These are phyloP conservation scores for Debaryomycetaceae sp. DNA, from an alignment of 1,139 yeast species.

Conservation along the genomic window DNA sequence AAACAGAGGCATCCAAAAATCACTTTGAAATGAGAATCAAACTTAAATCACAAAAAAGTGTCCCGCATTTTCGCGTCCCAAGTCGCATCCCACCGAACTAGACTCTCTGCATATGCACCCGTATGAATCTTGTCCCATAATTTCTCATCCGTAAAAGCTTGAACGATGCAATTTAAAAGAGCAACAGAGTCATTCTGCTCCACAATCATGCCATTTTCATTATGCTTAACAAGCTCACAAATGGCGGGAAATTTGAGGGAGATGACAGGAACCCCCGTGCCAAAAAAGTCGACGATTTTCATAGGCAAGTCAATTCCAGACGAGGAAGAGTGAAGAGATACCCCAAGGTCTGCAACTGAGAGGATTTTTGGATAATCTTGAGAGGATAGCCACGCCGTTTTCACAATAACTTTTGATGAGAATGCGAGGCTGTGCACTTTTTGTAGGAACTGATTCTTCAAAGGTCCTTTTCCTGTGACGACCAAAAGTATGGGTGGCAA, in stretches of 20 bases:
- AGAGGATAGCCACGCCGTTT: constrained; percentile 64
- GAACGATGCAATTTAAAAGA: too few relatives aligned
- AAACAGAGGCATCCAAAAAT: too few relatives aligned
- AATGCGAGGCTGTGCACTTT: constrained; percentile 34
- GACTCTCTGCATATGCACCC: constrained; percentile 67
- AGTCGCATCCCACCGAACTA: constrained; percentile 61
- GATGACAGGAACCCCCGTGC: constrained; percentile 89
- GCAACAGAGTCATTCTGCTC: constrained; percentile 33
- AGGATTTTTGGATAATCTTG: constrained; percentile 75
- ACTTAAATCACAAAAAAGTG: too few relatives aligned
- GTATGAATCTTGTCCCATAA: constrained; percentile 28
- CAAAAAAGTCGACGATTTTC: constrained; percentile 95
- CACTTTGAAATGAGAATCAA: too few relatives aligned
- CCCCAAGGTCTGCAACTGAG: constrained; percentile 74
- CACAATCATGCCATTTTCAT: constrained; percentile 34
- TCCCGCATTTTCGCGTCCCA: constrained; percentile 39
- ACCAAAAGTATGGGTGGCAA: constrained; percentile 50
- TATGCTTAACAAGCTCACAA: constrained; percentile 43
- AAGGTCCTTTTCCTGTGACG: constrained; percentile 94
- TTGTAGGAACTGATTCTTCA: constrained; percentile 40
- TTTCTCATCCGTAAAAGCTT: constrained; percentile 1
- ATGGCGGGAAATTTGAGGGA: constrained; percentile 69
- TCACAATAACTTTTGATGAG: constrained; percentile 35
- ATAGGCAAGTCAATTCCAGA: constrained; percentile 93
- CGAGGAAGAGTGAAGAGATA: constrained; percentile 83